These are phyloP conservation scores for Warburgia ugandensis DNA, from an alignment of 164 flowering plant genomes.

Conservation along the genomic window DNA sequence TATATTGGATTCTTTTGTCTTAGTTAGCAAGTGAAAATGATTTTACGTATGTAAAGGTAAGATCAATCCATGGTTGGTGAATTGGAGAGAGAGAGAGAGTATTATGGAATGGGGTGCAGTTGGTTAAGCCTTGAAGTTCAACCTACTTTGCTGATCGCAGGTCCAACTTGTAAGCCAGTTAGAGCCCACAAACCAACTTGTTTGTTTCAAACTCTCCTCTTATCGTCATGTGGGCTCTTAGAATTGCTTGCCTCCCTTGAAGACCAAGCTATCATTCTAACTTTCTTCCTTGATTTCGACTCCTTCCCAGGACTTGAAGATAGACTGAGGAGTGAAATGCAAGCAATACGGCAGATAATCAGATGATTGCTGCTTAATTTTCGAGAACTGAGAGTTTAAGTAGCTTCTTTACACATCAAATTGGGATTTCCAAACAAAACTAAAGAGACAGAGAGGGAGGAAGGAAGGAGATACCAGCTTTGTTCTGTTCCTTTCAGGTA, in stretches of 20 bases:
- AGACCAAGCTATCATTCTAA: constrained; percentile 22
- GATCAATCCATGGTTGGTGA: constrained; percentile 31
- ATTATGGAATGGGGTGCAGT: too few relatives aligned
- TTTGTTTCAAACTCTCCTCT: background rate
- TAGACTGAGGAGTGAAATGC: too few relatives aligned
- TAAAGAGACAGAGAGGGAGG: too few relatives aligned
- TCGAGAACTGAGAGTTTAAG: too few relatives aligned
- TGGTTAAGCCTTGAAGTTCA: constrained; percentile 19
- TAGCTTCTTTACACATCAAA: too few relatives aligned
- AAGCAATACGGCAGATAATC: too few relatives aligned
- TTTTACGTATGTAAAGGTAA: constrained; percentile 18
- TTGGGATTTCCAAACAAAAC: too few relatives aligned
- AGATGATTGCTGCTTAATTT: too few relatives aligned
- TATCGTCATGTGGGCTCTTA: constrained; percentile 10
- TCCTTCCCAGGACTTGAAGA: constrained; percentile 13
- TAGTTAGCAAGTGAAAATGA: constrained; percentile 37
- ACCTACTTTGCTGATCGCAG: constrained; percentile 19
- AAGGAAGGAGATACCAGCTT: too few relatives aligned
- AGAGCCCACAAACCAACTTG: constrained; percentile 8
- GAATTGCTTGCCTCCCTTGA: constrained; percentile 31
- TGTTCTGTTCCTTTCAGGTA: too few relatives aligned
- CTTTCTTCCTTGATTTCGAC: constrained; percentile 12
- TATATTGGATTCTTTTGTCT: constrained; percentile 29
- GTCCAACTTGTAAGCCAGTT: constrained; percentile 12
- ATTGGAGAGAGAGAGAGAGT: constrained; percentile 14